Conservation (phyloP, 805 yeast genomes). For the Ogataea methylovora region DNA sequence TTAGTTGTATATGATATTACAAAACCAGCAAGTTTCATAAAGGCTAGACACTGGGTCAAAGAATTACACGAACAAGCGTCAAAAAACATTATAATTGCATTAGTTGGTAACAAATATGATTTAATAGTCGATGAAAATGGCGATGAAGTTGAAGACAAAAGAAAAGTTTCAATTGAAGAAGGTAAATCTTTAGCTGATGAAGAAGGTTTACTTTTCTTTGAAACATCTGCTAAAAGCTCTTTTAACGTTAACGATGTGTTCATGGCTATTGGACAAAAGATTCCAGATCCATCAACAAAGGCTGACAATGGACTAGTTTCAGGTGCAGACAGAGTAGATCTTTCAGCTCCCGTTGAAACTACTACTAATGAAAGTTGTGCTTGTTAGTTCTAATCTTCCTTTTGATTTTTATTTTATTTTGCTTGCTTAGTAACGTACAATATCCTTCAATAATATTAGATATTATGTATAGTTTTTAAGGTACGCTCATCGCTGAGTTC, state of each 20-base stretch:
- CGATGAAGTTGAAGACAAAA: conserved; percentile 41
- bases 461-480: too few species aligned
- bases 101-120: conserved; percentile 91
- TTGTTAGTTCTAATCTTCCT: conserved; percentile 17
- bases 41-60: conserved; percentile 97
- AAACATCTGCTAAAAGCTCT: conserved; percentile 90
- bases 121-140: conserved; percentile 49
- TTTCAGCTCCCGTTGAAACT: conserved; percentile 23
- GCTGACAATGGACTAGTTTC: conserved; percentile 12
- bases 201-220: conserved; percentile 84
- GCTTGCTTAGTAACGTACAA: background rate
- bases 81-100: conserved; percentile 85
- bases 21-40: conserved; percentile 87
- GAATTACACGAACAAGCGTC: conserved; percentile 93
- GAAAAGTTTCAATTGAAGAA: conserved; percentile 81
- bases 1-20: conserved; percentile 93
- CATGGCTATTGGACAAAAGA: conserved; percentile 79
- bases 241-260: conserved; percentile 87
- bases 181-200: conserved; percentile 86
- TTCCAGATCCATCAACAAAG: conserved; percentile 41
- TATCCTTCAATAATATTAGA: too few species aligned
- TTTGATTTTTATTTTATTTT: conserved; percentile 1
- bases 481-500: too few species aligned
- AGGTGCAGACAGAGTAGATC: conserved; percentile 24
- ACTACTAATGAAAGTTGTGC: conserved; percentile 22